Percentiles rank a stretch among this genome's conserved stretches.
Evolutionary conservation across 257 asterid species (phyloP).

Genomic region (Gentiana straminea): DNA sequence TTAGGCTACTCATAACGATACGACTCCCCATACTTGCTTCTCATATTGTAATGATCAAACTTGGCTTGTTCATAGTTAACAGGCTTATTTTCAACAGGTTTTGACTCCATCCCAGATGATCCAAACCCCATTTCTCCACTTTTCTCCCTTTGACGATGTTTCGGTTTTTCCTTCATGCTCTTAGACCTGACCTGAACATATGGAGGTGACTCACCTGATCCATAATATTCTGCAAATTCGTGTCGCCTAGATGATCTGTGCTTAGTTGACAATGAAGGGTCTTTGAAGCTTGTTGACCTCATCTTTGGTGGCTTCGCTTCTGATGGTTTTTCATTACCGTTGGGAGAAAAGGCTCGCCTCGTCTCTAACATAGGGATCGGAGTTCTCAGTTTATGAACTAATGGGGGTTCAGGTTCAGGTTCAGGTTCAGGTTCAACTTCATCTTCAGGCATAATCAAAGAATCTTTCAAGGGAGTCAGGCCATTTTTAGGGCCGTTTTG

Average conservation of each 20-base stretch:
- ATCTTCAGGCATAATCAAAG: constrained; percentile 81
- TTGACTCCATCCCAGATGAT: constrained; percentile 37
- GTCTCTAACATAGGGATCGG: constrained; percentile 51
- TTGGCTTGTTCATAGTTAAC: constrained; percentile 42
- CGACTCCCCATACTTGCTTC: constrained; percentile 54
- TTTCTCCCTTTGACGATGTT: constrained; percentile 66
- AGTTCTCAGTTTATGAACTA: constrained; percentile 48
- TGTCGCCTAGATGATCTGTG: constrained; percentile 85
- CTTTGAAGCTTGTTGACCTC: constrained; percentile 49
- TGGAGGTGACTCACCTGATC: constrained; percentile 57
- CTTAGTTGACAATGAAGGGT: constrained; percentile 53
- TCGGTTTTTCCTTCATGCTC: constrained; percentile 70
- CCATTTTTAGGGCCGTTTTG: constrained; percentile 28
- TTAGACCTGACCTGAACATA: constrained; percentile 50
- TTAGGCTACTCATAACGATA: constrained; percentile 33
- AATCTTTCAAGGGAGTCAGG: constrained; percentile 79
- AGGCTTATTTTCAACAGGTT: constrained; percentile 44
- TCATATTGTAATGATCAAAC: constrained; percentile 49
- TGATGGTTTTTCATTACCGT: constrained; percentile 29
- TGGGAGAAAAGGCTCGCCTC: constrained; percentile 35
- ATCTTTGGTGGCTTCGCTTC: constrained; percentile 56
- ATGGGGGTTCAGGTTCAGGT: constrained; percentile 47
- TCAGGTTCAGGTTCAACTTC: constrained; percentile 56
- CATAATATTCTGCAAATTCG: constrained; percentile 69
- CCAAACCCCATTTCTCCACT: constrained; percentile 35